Evolutionary conservation across 495 filamentous ascomycete species (phyloP).

Genomic region (Astrothelium macrocarpum): DNA sequence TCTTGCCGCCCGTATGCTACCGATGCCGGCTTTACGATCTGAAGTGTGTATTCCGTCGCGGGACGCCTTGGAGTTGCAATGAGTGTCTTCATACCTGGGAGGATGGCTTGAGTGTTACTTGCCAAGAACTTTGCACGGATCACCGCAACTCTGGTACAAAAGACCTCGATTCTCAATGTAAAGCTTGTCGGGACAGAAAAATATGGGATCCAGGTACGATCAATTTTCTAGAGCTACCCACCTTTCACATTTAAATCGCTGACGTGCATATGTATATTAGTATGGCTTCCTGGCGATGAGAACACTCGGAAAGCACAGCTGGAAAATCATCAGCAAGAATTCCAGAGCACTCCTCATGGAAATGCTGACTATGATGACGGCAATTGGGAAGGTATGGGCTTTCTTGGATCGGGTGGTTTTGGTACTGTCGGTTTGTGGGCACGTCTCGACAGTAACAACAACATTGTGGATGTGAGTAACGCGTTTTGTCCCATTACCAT

Average conservation of each 20-base stretch:
- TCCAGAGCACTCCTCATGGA: not conserved
- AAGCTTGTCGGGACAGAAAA: not conserved
- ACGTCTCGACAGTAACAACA: not conserved
- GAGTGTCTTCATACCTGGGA: not conserved
- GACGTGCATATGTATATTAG: not conserved
- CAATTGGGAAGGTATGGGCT: not conserved
- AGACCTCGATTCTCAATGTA: not conserved
- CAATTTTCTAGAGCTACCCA: not conserved
- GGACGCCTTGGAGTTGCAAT: not conserved
- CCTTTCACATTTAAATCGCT: not conserved
- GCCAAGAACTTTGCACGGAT: not conserved
- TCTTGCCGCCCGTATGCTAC: not conserved
- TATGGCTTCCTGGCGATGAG: not conserved
- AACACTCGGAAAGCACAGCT: not conserved
- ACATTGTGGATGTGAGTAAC: not conserved
- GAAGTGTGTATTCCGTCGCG: not conserved
- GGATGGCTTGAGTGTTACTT: not conserved
- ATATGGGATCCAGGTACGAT: not conserved
- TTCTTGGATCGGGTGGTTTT: not conserved
- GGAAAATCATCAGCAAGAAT: not conserved
- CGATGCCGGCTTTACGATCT: not conserved
- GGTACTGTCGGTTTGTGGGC: not conserved
- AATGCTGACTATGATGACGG: not conserved
- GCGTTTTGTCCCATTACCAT: not conserved
- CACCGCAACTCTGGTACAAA: not conserved